Conservation (phyloP, 164 flowering plant genomes). For the Pachysandra terminalis region DNA sequence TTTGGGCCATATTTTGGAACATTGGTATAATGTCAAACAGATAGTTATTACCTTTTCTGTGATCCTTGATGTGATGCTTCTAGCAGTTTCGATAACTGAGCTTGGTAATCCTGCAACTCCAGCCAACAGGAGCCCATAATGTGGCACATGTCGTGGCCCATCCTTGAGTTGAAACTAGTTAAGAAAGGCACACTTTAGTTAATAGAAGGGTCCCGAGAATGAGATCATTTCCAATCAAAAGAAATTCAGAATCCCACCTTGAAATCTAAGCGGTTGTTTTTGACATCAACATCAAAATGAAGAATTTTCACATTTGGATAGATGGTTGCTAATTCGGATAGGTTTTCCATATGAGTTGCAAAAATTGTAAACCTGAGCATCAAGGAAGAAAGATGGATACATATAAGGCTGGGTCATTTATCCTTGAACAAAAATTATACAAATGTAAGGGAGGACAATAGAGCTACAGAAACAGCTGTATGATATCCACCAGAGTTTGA, state of each 20-base stretch:
- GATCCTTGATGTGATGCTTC: constrained; percentile 67
- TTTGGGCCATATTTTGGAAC: too few species aligned
- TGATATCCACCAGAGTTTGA: too few species aligned
- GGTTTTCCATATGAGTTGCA: constrained; percentile 96
- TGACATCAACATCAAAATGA: constrained; percentile 77
- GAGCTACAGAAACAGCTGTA: too few species aligned
- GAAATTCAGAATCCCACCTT: constrained; percentile 45
- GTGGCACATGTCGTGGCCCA: constrained; percentile 72
- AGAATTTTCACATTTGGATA: constrained; percentile 93
- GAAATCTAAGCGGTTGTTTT: constrained; percentile 77
- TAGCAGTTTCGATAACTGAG: constrained; percentile 74
- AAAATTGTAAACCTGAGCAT: constrained; percentile 79
- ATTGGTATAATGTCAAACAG: too few species aligned
- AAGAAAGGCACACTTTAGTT: not conserved
- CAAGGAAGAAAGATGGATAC: not conserved
- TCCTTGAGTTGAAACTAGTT: constrained; percentile 81
- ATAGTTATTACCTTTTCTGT: constrained; percentile 51
- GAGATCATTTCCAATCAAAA: not conserved
- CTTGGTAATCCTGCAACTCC: constrained; percentile 89
- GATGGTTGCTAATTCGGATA: constrained; percentile 74
- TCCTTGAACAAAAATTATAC: too few species aligned
- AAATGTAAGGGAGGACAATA: too few species aligned
- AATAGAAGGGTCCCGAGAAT: not conserved
- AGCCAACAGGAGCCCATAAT: constrained; percentile 90
- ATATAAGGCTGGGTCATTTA: too few species aligned